phyloP scores from a whole-genome alignment of 2,329 filamentous ascomycete species.

The Fusarium decemcellulare region DNA sequence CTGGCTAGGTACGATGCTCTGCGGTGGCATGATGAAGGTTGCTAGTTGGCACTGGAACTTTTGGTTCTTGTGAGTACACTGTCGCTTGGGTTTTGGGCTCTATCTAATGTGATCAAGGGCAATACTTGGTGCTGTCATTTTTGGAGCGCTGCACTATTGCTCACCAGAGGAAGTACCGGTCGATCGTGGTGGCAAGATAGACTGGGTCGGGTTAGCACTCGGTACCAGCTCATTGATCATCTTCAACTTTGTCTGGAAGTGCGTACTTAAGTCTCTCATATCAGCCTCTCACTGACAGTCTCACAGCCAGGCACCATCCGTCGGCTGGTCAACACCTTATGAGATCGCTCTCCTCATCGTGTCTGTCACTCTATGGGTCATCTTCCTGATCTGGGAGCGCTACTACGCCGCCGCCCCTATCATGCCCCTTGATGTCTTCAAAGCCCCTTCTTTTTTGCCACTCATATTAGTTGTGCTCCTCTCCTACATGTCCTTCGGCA shows the following conservation, averaged over 20 bases:
- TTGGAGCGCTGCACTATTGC: conserved; percentile 11
- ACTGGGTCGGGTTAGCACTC: conserved; percentile 56
- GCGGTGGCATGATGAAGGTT: too few species aligned
- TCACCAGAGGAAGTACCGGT: conserved; percentile 37
- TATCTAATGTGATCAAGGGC: conserved; percentile 15
- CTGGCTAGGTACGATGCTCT: conserved; percentile 19
- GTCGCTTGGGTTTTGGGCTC: rapidly evolving
- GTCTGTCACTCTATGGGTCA: conserved; percentile 47
- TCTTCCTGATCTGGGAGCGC: conserved; percentile 60
- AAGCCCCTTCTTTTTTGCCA: conserved; percentile 58
- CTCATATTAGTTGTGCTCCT: conserved; percentile 60
- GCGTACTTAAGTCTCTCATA: conserved; percentile 4
- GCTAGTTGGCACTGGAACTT: conserved; percentile 58
- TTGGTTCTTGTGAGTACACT: conserved; percentile 51
- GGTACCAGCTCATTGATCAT: conserved; percentile 46
- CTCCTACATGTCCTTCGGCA: conserved; percentile 63
- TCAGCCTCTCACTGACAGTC: neutral
- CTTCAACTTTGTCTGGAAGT: conserved; percentile 68
- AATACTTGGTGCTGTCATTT: conserved; percentile 14
- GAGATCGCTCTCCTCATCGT: conserved; percentile 56
- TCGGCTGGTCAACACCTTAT: conserved; percentile 60
- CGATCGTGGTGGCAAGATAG: conserved; percentile 44
- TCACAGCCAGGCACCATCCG: conserved; percentile 57
- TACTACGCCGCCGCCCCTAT: conserved; percentile 57
- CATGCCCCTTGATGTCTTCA: conserved; percentile 61